Base-by-base conservation (phyloP, 2,329 filamentous ascomycete species). In the Dactylonectria macrodidyma region DNA sequence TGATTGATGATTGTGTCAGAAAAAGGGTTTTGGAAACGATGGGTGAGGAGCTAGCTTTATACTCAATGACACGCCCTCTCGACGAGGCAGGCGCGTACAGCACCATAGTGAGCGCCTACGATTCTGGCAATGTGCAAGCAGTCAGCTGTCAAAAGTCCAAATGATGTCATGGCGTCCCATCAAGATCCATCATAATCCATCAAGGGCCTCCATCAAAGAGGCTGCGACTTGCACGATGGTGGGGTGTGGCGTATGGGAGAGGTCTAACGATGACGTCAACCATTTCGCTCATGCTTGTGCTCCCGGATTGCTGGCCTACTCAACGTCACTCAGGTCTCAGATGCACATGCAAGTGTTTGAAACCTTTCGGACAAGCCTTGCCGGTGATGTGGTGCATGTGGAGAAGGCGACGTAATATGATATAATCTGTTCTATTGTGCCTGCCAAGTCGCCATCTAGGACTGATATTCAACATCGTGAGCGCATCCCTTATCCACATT, bases 21-120 rank as follows among this genome's bases (percentile, higher is more conserved):
- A 30, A 33, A 26, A 7, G 57, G 26, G 30, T 26, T 30, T 34
- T 11, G n/a, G n/a, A 26, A 46, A 10, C 19, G 51, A 58, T 74
- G 81, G 81, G 66, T 81, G 75, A 67, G 44, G 24, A 52, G 36
- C 41, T 48, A 46, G 6, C 47, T 76, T 73, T 76, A 76, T 76
- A 76, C 50, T 56, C 26, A 47, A 24, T 16, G 19, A 16, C n/a
- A 48, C 58, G 71, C 44, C 65, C 63, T 52, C 56, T 66, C 38
- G 41, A 69, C 70, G 59, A 73, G 64, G 58, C 50, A 66, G 34
- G 54, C 11, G 36, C 38, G 14, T 56, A 55, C 62, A 63, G 36
- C 54, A 64, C 59, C 57, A 54, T 57, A 63, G 38, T 56, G 50
- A 34, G 60, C 16, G 47, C 56, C 38, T 48, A 14, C 26, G 47